Evolutionary conservation across 305 asterid genomes (phyloP).

Genomic region (Solanum chacoense): DNA sequence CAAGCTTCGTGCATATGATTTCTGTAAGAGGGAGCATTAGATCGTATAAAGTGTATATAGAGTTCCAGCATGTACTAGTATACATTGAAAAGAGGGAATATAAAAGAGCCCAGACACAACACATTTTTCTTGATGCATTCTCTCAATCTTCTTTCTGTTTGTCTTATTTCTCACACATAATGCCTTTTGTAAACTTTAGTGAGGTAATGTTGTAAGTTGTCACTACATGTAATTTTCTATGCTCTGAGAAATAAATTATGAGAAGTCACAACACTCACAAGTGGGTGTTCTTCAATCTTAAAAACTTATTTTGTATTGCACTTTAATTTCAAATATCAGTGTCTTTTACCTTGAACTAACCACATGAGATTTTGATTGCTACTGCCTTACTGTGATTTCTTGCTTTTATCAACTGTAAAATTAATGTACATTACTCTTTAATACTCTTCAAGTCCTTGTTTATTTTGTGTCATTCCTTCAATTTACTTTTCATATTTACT

Average conservation of each 20-base stretch:
- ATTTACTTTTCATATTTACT: not conserved
- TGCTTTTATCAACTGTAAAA: not conserved
- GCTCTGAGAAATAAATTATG: not conserved
- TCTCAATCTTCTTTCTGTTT: not conserved
- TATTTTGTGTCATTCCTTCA: not conserved
- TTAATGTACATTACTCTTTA: not conserved
- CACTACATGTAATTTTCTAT: not conserved
- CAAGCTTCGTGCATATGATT: not conserved
- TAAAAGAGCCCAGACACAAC: not conserved
- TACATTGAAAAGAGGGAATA: not conserved
- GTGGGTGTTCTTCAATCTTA: not conserved
- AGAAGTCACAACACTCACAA: not conserved
- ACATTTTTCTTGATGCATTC: not conserved
- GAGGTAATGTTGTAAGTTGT: not conserved
- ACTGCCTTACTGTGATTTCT: not conserved
- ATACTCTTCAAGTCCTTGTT: not conserved
- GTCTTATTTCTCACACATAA: not conserved
- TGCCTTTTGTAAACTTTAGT: not conserved
- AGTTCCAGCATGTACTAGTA: not conserved
- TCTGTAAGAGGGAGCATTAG: not conserved
- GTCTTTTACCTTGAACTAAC: not conserved
- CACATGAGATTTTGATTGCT: not conserved
- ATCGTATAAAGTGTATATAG: not conserved
- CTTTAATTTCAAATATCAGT: not conserved
- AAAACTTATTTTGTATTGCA: not conserved